Evolutionary conservation across 306 rosid species (phyloP).

Genomic region (Gastrolobium bilobum): DNA sequence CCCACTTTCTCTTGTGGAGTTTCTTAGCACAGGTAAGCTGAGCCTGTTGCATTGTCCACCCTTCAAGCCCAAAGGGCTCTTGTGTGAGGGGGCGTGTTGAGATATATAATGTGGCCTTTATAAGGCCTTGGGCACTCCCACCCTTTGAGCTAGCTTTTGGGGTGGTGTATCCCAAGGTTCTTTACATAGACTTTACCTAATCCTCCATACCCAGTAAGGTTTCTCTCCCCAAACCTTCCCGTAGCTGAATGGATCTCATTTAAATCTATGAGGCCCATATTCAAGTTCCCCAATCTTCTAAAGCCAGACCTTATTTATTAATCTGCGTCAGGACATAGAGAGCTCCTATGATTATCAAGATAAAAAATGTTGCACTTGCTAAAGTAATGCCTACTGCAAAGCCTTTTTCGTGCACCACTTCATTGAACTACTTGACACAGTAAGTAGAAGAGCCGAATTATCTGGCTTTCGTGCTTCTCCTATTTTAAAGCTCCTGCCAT

Average conservation of each 20-base stretch:
- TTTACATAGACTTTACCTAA: constrained; percentile 63
- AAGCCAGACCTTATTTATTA: constrained; percentile 39
- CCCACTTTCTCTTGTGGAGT: too few relatives aligned
- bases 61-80: too few relatives aligned
- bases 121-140: too few relatives aligned
- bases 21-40: too few relatives aligned
- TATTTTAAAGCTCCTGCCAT: constrained; percentile 55
- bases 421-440: constrained; percentile 6
- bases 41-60: too few relatives aligned
- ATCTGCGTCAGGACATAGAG: constrained; percentile 21
- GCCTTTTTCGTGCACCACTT: constrained; percentile 28
- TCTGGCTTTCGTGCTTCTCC: constrained; percentile 49
- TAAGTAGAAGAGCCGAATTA: constrained; percentile 41
- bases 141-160: too few relatives aligned
- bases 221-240: constrained; percentile 46
- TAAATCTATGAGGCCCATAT: constrained; percentile 49
- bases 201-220: constrained; percentile 52
- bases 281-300: constrained; percentile 60
- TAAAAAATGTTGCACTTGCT: constrained; percentile 35
- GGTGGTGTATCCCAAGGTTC: too few relatives aligned
- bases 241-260: constrained; percentile 52
- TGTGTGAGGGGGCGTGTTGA: too few relatives aligned
- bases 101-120: too few relatives aligned
- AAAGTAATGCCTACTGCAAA: constrained; percentile 50
- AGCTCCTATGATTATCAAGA: constrained; percentile 26